Evolutionary conservation across 2,329 filamentous ascomycete genomes (phyloP), one percentile per base, ranked within the genome.

Genomic region (Thielaviopsis musarum): DNA sequence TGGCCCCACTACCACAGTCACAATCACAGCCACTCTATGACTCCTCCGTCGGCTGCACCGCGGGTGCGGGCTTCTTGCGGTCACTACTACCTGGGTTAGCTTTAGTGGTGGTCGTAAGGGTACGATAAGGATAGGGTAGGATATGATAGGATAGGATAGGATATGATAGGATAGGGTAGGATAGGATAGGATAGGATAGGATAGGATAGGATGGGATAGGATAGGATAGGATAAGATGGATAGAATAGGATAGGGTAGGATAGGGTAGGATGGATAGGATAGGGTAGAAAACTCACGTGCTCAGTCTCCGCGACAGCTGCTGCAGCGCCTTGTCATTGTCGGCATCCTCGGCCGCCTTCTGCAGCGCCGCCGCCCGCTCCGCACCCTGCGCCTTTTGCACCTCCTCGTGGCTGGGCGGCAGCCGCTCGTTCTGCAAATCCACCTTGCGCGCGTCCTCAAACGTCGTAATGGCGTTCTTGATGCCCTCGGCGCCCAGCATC

Each of bases 361-460:
- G 86, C 64, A 98, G 74, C 15, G 93, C 93, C 68, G 87, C 83
- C 65, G 85, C 81, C 69, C 87, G 80, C 66, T 90, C 89, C 67
- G 88, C 85, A 68, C 90, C 87, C 63, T 84, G 88, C 70, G 86
- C 88, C 72, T 84, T 84, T 64, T 84, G 80, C 21, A 97, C 91
- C 72, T 98, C 93, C 55, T 97, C 91, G 63, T 93, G 87, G 64
- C 82, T 93, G 0, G 93, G 93, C 56, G 93, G 93, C 64, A 98
- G 77, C 63, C 89, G 82, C 74, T 98, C 93, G 71, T 98, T 98
- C 74, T 97, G 91, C 63, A 97, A 68, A 74, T 98, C 93, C 55
- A 98, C 91, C 77, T 96, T 97, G 64, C 90, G 81, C 17, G 93
- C 93, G 71, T 98, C 93, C 70, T 98, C 93, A 65, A 98, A 98